phyloP scores from a whole-genome alignment of 805 yeast species.

The Pichia nanzhaoensis region DNA sequence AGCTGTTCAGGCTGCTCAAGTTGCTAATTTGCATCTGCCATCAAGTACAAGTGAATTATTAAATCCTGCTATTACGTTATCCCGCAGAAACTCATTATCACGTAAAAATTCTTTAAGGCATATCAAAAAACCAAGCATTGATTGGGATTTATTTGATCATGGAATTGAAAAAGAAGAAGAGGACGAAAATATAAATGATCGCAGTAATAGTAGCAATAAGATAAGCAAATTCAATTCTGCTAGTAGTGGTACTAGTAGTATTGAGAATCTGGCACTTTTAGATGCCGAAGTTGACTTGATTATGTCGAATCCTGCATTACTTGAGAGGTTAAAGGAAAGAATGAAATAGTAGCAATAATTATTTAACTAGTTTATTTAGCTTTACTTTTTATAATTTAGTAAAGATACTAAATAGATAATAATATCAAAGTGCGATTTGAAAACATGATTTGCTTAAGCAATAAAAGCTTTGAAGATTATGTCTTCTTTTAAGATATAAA shows the following conservation, averaged over 20 bases:
- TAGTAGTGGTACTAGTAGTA: conserved; percentile 11
- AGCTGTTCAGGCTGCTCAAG: conserved; percentile 1
- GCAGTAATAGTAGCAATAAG: not conserved
- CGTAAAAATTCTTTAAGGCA: conserved; percentile 12
- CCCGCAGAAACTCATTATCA: conserved; percentile 9
- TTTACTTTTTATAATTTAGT: no score
- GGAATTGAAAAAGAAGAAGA: not conserved
- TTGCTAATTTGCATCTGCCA: conserved; percentile 1
- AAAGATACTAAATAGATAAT: no score
- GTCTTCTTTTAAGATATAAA: no score
- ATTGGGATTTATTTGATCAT: conserved; percentile 16
- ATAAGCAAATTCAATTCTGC: not conserved
- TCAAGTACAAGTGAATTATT: conserved; percentile 8
- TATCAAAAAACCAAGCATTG: conserved; percentile 16
- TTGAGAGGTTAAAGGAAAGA: conserved; percentile 11
- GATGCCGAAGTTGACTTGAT: conserved; percentile 18
- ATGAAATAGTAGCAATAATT: not conserved
- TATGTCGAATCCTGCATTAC: conserved; percentile 15
- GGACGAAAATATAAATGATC: not conserved
- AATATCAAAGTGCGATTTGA: no score
- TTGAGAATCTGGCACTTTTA: conserved; percentile 2
- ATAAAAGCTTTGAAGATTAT: no score
- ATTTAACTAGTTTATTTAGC: not conserved
- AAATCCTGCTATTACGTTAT: conserved; percentile 8
- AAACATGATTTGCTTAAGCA: no score